Evolutionary conservation across 164 flowering plant species (phyloP).

Genomic region (Akebia trifoliata): DNA sequence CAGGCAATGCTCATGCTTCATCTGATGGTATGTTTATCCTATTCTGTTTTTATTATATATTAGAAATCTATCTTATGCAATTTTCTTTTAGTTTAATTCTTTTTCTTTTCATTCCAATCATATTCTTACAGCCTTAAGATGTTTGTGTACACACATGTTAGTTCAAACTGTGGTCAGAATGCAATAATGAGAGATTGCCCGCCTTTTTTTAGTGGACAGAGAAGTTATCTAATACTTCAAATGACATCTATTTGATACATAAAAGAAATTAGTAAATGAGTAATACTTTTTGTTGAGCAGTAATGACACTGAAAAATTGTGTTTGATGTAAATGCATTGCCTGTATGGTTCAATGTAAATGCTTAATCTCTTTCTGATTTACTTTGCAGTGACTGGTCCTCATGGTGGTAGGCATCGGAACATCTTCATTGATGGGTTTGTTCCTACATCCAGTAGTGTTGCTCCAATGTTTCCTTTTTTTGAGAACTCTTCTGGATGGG

Average conservation of each 20-base stretch:
- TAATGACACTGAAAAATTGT: not conserved
- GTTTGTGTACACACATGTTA: not conserved
- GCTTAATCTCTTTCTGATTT: constrained; percentile 5
- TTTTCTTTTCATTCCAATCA: not conserved
- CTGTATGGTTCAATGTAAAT: not conserved
- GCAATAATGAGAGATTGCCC: not conserved
- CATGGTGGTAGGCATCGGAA: constrained; percentile 48
- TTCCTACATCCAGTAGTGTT: constrained; percentile 66
- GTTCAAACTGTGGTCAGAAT: not conserved
- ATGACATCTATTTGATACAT: not conserved
- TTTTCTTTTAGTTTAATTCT: not conserved
- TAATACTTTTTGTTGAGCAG: not conserved
- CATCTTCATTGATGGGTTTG: constrained; percentile 86
- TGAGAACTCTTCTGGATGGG: constrained; percentile 84
- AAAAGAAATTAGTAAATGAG: not conserved
- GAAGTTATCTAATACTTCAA: not conserved
- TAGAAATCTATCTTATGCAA: not conserved
- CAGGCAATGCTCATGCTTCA: constrained; percentile 25
- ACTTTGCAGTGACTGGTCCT: constrained; percentile 39
- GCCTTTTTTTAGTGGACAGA: not conserved
- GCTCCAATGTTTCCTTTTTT: constrained; percentile 94
- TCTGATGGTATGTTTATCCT: constrained; percentile 52
- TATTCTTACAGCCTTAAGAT: not conserved
- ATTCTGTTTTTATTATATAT: not conserved
- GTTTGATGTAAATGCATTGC: not conserved